Evolutionary conservation across 805 yeast species (phyloP).

Genomic region (Suhomyces sp.): DNA sequence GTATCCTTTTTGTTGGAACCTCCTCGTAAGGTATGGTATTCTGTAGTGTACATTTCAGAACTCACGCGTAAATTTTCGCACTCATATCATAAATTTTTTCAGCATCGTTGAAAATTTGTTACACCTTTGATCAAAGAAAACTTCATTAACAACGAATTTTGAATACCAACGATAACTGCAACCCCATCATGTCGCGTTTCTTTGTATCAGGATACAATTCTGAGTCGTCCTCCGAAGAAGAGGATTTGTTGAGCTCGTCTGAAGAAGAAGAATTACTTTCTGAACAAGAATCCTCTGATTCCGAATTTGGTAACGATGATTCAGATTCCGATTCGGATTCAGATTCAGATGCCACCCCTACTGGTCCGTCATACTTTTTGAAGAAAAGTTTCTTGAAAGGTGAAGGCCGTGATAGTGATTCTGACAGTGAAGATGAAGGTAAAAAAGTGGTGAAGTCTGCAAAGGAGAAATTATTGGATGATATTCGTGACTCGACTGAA

Average conservation of each 20-base stretch:
- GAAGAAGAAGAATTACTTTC: constrained; percentile 63
- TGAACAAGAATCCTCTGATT: constrained; percentile 44
- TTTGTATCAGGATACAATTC: constrained; percentile 66
- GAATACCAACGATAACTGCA: constrained; percentile 1
- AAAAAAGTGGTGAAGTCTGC: constrained; percentile 89
- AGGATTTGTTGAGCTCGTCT: constrained; percentile 52
- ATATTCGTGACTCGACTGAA: constrained; percentile 65
- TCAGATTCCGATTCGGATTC: constrained; percentile 20
- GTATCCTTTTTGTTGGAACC: no score
- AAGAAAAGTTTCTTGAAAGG: constrained; percentile 50
- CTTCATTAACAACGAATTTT: no score
- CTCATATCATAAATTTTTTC: constrained; percentile 8
- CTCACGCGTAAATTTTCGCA: constrained; percentile 11
- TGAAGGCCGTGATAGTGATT: constrained; percentile 37
- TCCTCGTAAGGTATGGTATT: no score
- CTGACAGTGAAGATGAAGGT: constrained; percentile 63
- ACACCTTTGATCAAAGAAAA: constrained; percentile 7
- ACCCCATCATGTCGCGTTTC: constrained; percentile 78
- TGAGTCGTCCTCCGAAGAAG: constrained; percentile 53
- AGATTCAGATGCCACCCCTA: constrained; percentile 38
- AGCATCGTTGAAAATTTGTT: constrained; percentile 29
- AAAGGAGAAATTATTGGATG: constrained; percentile 88
- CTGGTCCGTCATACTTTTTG: constrained; percentile 56
- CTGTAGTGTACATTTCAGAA: constrained; percentile 13
- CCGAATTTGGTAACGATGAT: constrained; percentile 51